Base-by-base conservation (phyloP, 805 yeast genomes). In the Saccharomycopsis javanensis region DNA sequence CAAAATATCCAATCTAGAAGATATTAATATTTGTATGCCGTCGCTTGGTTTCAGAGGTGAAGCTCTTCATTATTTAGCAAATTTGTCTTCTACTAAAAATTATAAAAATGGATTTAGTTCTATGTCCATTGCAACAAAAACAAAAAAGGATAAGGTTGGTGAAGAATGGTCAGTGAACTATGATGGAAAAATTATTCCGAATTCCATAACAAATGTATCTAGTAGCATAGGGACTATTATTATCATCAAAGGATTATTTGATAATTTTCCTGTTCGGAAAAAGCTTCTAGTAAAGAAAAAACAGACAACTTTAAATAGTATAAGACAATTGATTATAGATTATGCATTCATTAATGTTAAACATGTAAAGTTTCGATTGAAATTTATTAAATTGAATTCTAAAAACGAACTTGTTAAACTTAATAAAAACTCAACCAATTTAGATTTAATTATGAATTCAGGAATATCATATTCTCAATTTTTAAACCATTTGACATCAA, bases 11-110 rank as follows among this genome's bases (percentile, higher is more conserved):
- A 55, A 59, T 0, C 34, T 65, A 7, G 64, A 64, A 0, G 76
- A 75, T 35, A 55, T 78, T 7, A 57, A 28, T 28, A 25, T 63
- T 3, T 50, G 42, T 2, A 55, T 72, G 4, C 27, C 57, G 1
- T 68, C 79, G 0, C 67, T 75, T 55, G 82, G 83, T 0, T 79
- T 75, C 59, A 67, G 80, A 64, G 84, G 83, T 6, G 78, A 77
- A 58, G 80, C 81, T 0, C 63, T 80, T 6, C 70, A 69, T 61
- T 67, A 69, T 46, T 63, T 79, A 23, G 67, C 72, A 27, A 71
- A 63, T 50, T 57, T 71, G 25, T 55, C 54, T 23, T 56, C 63
- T 2, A 54, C 58, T 20, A 59, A 54, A 5, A 46, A 35, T 16
- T 8, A 31, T 10, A 27, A 28, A 13, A 23, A 31, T 13, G 56